Evolutionary conservation across 83 land plant species (phyloP), one percentile per base, ranked within the genome.

Genomic region (Picea abies): DNA sequence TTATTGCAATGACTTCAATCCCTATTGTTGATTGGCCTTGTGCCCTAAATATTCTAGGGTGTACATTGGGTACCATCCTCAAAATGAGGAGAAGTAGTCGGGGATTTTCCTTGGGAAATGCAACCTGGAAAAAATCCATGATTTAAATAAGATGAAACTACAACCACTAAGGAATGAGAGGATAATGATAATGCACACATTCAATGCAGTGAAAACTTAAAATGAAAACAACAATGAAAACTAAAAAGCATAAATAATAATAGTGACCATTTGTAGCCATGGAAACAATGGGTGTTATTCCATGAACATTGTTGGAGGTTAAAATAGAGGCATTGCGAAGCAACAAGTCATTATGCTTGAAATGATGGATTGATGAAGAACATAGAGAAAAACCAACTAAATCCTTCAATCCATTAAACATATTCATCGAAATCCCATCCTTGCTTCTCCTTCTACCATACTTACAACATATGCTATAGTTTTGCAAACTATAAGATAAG

Each of bases 341-440:
- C 6, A 75, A n/a, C 56, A 2, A 25, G 6, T 41, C 49, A 44
- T 75, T 75, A 32, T 4, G 6, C 47, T 12, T 22, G 1, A 14
- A 4, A 4, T 25, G 14, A 1, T 47, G 76, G 17, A 71, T 37
- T 37, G 75, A 70, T 7, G 75, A 12, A 11, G 78, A 47, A 2
- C 26, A 25, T 47, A 47, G 56, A n/a, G n/a, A 75, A 75, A 75
- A 41, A 47, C 78, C 26, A 44, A 26, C 78, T 47, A 75, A 75
- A 47, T 5, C 12, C 60, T 47, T 75, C 15, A 44, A 22, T 1
- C 29, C 41, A 47, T 47, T 39, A 9, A 47, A 75, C 5, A 60
- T 47, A 75, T 47, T 47, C 22, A 39, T 5, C 26, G n/a, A 49
- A 75, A 47, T 12, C 11, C 78, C 29, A 2, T 75, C 49, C 49